phyloP scores from a whole-genome alignment of 192 early-diverging fungal genomes.

The Funneliformis geosporum region DNA sequence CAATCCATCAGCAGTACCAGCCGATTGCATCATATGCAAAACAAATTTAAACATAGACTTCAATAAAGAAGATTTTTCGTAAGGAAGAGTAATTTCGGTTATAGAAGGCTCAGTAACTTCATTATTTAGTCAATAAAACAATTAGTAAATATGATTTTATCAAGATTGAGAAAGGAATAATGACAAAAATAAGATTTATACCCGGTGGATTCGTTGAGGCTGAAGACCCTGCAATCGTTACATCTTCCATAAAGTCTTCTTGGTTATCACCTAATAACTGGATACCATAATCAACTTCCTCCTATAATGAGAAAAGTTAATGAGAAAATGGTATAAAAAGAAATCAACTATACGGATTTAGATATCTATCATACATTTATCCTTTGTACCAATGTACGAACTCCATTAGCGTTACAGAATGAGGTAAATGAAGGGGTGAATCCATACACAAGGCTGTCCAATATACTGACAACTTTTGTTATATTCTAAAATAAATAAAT shows the following conservation, averaged over 20 bases:
- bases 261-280: constrained; percentile 35
- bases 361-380: constrained; percentile 58
- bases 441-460: constrained; percentile 83
- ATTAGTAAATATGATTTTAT: constrained; percentile 23
- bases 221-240: constrained; percentile 31
- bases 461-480: constrained; percentile 70
- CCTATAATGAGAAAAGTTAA: constrained; percentile 30
- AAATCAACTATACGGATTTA: neutral
- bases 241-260: constrained; percentile 46
- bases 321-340: neutral
- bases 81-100: constrained; percentile 50
- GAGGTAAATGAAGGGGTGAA: constrained; percentile 73
- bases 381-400: constrained; percentile 73
- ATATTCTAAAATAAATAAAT: constrained; percentile 47
- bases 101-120: constrained; percentile 19
- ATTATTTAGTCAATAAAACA: neutral
- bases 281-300: constrained; percentile 58
- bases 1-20: constrained; percentile 85
- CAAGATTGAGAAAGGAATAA: neutral
- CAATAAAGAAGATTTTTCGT: constrained; percentile 74
- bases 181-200: neutral
- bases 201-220: neutral
- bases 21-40: constrained; percentile 92
- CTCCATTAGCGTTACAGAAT: constrained; percentile 82
- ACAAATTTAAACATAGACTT: constrained; percentile 91